Percentiles rank a stretch among this genome's conserved stretches.
Conservation (phyloP, 1,284 basidiomycete genomes). For the Mycena sp. region DNA sequence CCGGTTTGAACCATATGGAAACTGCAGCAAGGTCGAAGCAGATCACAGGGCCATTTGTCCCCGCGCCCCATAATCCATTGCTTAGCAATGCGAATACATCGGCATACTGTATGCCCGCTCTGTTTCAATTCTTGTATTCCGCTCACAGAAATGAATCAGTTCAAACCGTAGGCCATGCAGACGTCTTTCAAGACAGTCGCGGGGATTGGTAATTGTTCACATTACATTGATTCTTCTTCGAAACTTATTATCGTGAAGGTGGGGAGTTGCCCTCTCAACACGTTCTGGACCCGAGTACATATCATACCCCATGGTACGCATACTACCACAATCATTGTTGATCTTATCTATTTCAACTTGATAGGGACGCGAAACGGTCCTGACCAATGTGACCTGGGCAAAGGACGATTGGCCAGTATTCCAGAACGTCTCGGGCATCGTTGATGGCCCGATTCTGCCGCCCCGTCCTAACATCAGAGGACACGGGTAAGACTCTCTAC, state of each 20-base stretch:
- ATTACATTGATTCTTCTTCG: background rate
- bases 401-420: conserved; percentile 36
- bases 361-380: conserved; percentile 41
- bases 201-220: conserved; percentile 39
- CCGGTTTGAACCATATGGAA: conserved; percentile 44
- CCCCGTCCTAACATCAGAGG: conserved; percentile 26
- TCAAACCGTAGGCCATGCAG: conserved; percentile 45
- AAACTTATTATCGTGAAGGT: conserved; percentile 18
- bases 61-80: conserved; percentile 35
- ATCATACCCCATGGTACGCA: conserved; percentile 33
- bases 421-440: conserved; percentile 27
- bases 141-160: conserved; percentile 22
- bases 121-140: background rate
- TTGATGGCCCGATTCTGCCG: conserved; percentile 28
- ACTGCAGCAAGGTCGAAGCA: conserved; percentile 42
- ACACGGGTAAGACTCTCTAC: conserved; percentile 22
- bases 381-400: conserved; percentile 42
- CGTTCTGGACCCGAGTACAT: conserved; percentile 32
- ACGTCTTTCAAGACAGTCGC: conserved; percentile 40
- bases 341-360: background rate
- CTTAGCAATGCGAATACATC: conserved; percentile 36
- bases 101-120: conserved; percentile 26
- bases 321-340: background rate
- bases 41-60: conserved; percentile 38
- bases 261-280: conserved; percentile 39